Evolutionary conservation across 2,329 filamentous ascomycete species (phyloP), one percentile per base, ranked within the genome.

Genomic region (Periconia sp.): DNA sequence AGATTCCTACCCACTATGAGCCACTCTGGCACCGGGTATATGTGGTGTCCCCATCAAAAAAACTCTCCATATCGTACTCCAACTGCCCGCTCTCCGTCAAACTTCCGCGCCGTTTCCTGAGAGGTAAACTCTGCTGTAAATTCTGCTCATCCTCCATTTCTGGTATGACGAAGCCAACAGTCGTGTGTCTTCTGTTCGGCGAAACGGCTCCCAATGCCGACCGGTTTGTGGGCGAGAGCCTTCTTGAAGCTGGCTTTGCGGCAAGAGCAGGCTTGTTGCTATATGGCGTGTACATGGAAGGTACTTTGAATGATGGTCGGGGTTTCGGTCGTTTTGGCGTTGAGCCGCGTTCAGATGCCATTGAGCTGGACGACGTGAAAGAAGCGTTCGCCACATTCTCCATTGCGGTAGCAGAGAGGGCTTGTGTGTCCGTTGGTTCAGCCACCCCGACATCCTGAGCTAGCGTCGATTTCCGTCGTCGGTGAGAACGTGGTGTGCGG

Each of bases 251-350:
- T 2, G 62, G 55, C 37, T 54, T 61, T 2, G 61, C 56, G 3
- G 42, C 5, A 37, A 53, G 19, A 9, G 41, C 50, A 13, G 59
- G 47, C 37, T 53, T 69, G 19, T 62, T 63, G 11, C 50, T 54
- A 19, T 64, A 62, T 2, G 72, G 63, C 42, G 67, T 70, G 17
- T 65, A 64, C 54, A 70, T 61, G 2, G 59, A 53, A 23, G 70
- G 64, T 6, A 63, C 56, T 44, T 69, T 72, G 56, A 69, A 71
- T 1, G 71, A 61, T 5, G 43, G 13, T 15, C 19, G 43, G 20
- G 59, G 52, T 18, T 68, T 65, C 23, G 71, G 55, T 15, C 78
- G 73, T 57, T 81, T 80, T 2, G 76, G 76, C 7, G 69, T 72
- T 2, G 73, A 73, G 13, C 64, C 63, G 31, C 47, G 54, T 23